These are phyloP conservation scores for Simplicillium aogashimaense DNA, from an alignment of 2,329 filamentous ascomycete genomes.

Conservation along the genomic window DNA sequence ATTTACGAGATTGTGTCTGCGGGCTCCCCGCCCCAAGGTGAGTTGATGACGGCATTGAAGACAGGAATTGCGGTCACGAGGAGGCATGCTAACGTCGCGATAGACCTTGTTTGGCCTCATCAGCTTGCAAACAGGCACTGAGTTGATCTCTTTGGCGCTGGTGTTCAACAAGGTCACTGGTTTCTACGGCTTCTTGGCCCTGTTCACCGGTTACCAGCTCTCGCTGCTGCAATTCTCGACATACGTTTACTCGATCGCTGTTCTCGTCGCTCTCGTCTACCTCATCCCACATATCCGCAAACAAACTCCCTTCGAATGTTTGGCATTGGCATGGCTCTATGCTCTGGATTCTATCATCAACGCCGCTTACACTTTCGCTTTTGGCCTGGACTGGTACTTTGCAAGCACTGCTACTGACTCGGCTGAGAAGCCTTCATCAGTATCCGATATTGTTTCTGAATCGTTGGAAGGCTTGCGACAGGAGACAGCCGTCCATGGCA, in stretches of 20 bases:
- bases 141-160: constrained; percentile 73
- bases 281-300: constrained; percentile 73
- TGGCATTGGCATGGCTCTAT: constrained; percentile 79
- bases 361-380: constrained; percentile 69
- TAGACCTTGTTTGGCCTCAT: constrained; percentile 81
- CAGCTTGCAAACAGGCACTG: constrained; percentile 76
- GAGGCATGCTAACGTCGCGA: constrained; percentile 4
- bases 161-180: constrained; percentile 90
- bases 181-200: constrained; percentile 79
- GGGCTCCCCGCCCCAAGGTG: constrained; percentile 30
- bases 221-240: constrained; percentile 78
- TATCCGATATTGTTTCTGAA: constrained; percentile 16
- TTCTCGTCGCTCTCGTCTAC: constrained; percentile 57
- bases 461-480: constrained; percentile 22
- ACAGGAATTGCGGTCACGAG: background rate
- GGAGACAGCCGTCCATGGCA: constrained; percentile 22
- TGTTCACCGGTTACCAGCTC: constrained; percentile 77
- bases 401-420: constrained; percentile 43
- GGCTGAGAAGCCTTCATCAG: constrained; percentile 7
- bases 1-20: constrained; percentile 23
- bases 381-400: constrained; percentile 80
- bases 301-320: constrained; percentile 67
- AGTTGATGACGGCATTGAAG: constrained; percentile 10
- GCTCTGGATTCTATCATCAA: constrained; percentile 75
- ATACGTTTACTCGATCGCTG: constrained; percentile 76